A percentile compares a stretch with the other conserved stretches of the same genome.
These are phyloP conservation scores for Cetradonia linearis DNA, from an alignment of 495 filamentous ascomycete species.

Conservation along the genomic window DNA sequence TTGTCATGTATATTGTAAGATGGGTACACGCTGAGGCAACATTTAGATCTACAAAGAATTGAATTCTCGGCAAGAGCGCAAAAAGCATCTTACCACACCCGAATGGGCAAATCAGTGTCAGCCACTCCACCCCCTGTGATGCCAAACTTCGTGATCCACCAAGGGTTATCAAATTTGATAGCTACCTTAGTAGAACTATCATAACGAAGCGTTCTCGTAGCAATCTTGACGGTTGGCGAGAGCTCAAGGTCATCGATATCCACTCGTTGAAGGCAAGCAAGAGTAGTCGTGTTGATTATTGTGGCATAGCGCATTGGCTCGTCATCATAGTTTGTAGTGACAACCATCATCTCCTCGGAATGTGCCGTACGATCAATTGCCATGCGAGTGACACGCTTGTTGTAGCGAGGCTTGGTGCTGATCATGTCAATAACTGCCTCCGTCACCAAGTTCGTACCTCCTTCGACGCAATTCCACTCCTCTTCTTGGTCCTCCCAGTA, in stretches of 20 bases:
- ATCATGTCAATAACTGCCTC: neutral
- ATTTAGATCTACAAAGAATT: neutral
- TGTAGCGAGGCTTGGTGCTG: conserved; percentile 4
- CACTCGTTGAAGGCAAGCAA: conserved; percentile 4
- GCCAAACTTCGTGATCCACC: conserved; percentile 7
- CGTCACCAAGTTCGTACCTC: neutral
- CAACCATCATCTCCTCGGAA: neutral
- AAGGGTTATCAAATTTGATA: conserved; percentile 5
- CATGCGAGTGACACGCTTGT: conserved; percentile 7
- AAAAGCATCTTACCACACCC: neutral
- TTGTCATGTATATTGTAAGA: conserved; percentile 6
- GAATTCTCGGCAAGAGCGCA: too few relatives aligned
- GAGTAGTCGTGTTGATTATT: conserved; percentile 1
- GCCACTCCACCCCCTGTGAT: conserved; percentile 3
- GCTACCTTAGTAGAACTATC: conserved; percentile 10
- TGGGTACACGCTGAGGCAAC: neutral
- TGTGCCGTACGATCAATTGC: conserved; percentile 1
- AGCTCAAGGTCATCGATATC: conserved; percentile 2
- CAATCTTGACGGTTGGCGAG: conserved; percentile 5
- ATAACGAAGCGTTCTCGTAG: conserved; percentile 5
- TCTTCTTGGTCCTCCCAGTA: neutral
- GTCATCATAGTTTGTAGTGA: conserved; percentile 1
- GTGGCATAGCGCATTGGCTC: conserved; percentile 1
- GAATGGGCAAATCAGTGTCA: conserved; percentile 7
- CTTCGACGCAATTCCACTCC: conserved; percentile 6